Evolutionary conservation across 2,329 filamentous ascomycete species (phyloP).

Genomic region (Pestalotiopsis sp.): DNA sequence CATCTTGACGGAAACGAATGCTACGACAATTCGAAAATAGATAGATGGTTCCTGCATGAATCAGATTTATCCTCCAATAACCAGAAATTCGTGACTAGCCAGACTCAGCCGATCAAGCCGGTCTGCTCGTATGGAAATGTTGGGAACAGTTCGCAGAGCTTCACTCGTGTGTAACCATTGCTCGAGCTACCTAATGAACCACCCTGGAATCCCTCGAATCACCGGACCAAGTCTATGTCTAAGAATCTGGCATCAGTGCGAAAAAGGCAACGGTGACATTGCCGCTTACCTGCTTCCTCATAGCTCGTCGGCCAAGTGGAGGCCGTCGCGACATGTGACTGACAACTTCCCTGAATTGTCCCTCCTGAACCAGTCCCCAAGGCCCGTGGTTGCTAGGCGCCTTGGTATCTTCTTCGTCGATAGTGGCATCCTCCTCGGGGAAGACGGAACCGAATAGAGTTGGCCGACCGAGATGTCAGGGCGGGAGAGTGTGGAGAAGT

Average conservation of each 20-base stretch:
- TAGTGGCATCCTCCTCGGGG: not conserved
- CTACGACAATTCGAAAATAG: not conserved
- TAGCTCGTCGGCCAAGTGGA: not conserved
- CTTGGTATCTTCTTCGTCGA: too few relatives aligned
- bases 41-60: slow-evolving; percentile 1
- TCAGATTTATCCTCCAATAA: slow-evolving; percentile 3
- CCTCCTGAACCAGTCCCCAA: not conserved
- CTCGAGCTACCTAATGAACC: not conserved
- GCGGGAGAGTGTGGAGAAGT: not conserved
- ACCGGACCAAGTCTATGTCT: not conserved
- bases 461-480: not conserved
- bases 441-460: slow-evolving; percentile 8
- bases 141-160: not conserved
- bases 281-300: not conserved
- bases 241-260: not conserved
- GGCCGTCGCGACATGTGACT: not conserved
- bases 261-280: not conserved
- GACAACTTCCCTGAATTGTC: not conserved
- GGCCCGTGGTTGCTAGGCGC: not conserved
- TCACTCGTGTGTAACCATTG: not conserved
- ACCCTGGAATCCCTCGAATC: not conserved
- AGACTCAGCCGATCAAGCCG: not conserved
- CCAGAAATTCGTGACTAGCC: not conserved
- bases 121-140: not conserved
- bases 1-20: not conserved